Evolutionary conservation across 164 flowering plant species (phyloP).

Genomic region (Macadamia integrifolia): DNA sequence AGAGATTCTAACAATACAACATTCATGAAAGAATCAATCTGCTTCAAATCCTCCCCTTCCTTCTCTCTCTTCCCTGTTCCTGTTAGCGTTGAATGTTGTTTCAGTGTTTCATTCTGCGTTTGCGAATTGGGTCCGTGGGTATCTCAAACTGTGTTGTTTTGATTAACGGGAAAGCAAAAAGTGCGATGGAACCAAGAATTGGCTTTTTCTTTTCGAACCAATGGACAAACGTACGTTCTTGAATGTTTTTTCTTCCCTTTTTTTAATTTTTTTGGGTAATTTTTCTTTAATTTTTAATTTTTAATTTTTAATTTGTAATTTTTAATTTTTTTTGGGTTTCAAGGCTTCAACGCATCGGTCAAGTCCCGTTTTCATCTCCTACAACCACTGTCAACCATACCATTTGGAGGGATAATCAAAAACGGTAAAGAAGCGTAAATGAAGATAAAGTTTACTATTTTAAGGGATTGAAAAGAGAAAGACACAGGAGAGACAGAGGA

Average conservation of each 20-base stretch:
- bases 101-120: neutral
- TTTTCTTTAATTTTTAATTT: neutral
- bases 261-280: neutral
- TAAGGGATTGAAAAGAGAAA: neutral
- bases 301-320: neutral
- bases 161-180: constrained; percentile 8
- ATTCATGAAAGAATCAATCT: neutral
- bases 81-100: neutral
- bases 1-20: too few species aligned
- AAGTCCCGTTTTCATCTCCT: constrained; percentile 14
- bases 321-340: neutral
- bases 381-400: constrained; percentile 8
- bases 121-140: neutral
- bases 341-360: neutral
- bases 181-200: constrained; percentile 7
- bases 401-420: constrained; percentile 15
- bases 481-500: neutral
- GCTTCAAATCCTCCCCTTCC: neutral
- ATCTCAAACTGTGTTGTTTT: neutral
- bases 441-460: neutral
- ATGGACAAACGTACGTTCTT: neutral
- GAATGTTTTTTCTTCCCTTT: neutral
- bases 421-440: neutral
- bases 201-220: constrained; percentile 8
- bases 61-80: neutral